These are phyloP conservation scores for Biscogniauxia sp. DNA, from an alignment of 2,329 filamentous ascomycete genomes.

Conservation along the genomic window DNA sequence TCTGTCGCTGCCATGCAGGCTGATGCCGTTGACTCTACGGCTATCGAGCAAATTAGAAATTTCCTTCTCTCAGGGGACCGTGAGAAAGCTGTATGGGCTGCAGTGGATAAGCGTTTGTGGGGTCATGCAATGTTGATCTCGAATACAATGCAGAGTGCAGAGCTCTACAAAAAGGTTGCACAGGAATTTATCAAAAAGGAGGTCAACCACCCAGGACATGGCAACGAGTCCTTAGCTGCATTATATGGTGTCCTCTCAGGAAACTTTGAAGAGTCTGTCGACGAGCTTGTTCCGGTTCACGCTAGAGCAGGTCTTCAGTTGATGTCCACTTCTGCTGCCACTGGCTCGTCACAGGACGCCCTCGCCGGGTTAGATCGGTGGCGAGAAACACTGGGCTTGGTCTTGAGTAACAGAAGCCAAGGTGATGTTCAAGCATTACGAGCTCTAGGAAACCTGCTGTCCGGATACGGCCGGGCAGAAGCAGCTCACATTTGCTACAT, in stretches of 20 bases:
- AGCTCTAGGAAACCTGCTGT: conserved; percentile 77
- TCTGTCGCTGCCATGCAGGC: conserved; percentile 41
- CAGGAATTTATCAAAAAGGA: conserved; percentile 96
- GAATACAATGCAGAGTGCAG: conserved; percentile 66
- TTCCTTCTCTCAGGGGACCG: conserved; percentile 77
- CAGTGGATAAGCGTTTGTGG: conserved; percentile 92
- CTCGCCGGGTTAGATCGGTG: conserved; percentile 88
- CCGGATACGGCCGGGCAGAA: conserved; percentile 82
- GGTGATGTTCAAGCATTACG: conserved; percentile 76
- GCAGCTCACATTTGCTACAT: conserved; percentile 94
- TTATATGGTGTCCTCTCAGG: conserved; percentile 93
- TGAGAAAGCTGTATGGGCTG: conserved; percentile 89
- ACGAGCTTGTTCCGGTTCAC: conserved; percentile 90
- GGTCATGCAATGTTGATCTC: conserved; percentile 93
- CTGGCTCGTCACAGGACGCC: conserved; percentile 65
- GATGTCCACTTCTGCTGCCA: conserved; percentile 69
- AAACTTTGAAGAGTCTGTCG: conserved; percentile 90
- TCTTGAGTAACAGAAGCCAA: conserved; percentile 82
- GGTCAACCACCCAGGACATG: conserved; percentile 76
- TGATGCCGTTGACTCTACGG: conserved; percentile 67
- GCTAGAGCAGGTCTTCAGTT: conserved; percentile 90
- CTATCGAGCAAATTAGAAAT: conserved; percentile 69
- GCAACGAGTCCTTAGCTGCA: conserved; percentile 83
- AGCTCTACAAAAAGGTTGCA: conserved; percentile 87
- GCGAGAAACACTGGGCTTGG: conserved; percentile 83